These are phyloP conservation scores for Hypoxylon sp. DNA, from an alignment of 2,329 filamentous ascomycete genomes.

Conservation along the genomic window DNA sequence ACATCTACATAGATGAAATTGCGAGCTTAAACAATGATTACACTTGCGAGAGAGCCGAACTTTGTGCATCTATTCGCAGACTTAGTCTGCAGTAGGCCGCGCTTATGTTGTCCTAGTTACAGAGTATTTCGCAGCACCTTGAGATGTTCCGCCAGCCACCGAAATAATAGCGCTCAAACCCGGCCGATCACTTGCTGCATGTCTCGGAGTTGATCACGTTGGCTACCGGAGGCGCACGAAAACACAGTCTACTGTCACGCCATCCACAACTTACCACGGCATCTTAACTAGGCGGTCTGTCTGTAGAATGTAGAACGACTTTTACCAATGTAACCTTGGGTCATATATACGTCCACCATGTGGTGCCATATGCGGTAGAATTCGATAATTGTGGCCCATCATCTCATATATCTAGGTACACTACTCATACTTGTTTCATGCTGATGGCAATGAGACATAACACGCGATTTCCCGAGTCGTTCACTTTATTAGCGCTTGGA, in stretches of 20 bases:
- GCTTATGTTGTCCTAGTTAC: not conserved
- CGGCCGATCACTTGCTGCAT: conserved; percentile 14
- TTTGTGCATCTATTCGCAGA: not conserved
- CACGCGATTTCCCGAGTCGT: conserved; percentile 1
- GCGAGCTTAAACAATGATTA: not conserved
- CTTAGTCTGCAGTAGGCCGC: not conserved
- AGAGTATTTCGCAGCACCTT: not conserved
- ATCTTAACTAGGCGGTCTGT: conserved; percentile 2
- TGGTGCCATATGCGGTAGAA: conserved; percentile 6
- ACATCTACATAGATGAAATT: not conserved
- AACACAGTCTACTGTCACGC: conserved; percentile 9
- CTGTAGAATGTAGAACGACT: conserved; percentile 10
- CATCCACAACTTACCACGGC: not conserved
- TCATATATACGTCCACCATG: conserved; percentile 13
- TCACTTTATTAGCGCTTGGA: not conserved
- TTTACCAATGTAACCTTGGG: conserved; percentile 8
- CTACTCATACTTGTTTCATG: conserved; percentile 3
- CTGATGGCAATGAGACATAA: conserved; percentile 13
- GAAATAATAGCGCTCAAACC: not conserved
- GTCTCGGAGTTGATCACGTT: conserved; percentile 27
- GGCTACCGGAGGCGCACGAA: conserved; percentile 21
- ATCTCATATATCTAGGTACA: not conserved
- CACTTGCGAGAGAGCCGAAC: not conserved
- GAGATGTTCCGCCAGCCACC: conserved; percentile 2
- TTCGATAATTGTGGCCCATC: conserved; percentile 1